A percentile compares a stretch with the other conserved stretches of the same genome.
These are phyloP conservation scores for Colletotrichum acutatum DNA, from an alignment of 2,329 filamentous ascomycete species.

Conservation along the genomic window DNA sequence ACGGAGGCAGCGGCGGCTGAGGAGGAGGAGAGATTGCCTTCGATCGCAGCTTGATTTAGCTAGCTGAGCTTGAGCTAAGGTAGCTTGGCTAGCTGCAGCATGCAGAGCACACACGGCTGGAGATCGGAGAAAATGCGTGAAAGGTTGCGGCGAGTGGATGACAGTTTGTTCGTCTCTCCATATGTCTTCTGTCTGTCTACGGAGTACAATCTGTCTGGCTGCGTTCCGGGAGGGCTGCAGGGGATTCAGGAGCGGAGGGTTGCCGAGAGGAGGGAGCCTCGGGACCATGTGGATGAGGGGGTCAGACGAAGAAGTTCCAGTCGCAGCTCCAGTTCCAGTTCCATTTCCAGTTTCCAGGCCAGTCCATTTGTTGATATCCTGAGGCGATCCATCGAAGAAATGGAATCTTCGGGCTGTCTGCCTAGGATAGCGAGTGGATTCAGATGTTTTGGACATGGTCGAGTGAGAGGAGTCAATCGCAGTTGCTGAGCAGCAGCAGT, in stretches of 20 bases:
- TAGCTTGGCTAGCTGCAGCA: conserved; percentile 3
- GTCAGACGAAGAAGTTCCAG: conserved; percentile 33
- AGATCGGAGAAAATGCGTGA: conserved; percentile 15
- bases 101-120: conserved; percentile 13
- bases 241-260: conserved; percentile 27
- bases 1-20: conserved; percentile 7
- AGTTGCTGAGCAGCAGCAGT: conserved; percentile 7
- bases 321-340: conserved; percentile 3
- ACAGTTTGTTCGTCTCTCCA: not conserved
- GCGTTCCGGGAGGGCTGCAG: conserved; percentile 26
- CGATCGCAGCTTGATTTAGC: conserved; percentile 4
- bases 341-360: conserved; percentile 27
- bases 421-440: conserved; percentile 19
- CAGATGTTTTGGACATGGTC: conserved; percentile 8
- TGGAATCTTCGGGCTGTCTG: conserved; percentile 18
- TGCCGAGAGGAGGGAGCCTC: conserved; percentile 28
- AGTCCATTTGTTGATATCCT: conserved; percentile 7
- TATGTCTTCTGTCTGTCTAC: conserved; percentile 12
- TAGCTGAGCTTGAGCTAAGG: conserved; percentile 18
- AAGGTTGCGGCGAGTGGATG: conserved; percentile 6
- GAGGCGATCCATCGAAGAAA: conserved; percentile 18
- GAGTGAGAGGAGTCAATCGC: not conserved
- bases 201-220: conserved; percentile 3
- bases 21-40: conserved; percentile 10
- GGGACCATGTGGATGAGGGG: conserved; percentile 26